Conservation (phyloP, 331 rosid genomes). For the Pyracantha coccinea region DNA sequence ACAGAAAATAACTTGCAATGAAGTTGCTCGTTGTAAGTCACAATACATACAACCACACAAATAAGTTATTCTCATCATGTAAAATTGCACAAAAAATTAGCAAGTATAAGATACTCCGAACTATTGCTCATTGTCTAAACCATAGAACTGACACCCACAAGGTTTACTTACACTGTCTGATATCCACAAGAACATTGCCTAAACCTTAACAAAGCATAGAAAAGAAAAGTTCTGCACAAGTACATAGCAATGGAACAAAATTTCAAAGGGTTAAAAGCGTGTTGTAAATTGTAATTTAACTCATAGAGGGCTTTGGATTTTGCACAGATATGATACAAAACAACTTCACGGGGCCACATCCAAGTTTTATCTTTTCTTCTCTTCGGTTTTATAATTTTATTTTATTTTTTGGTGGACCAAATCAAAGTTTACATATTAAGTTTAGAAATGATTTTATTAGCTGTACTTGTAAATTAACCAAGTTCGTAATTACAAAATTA, state of each 20-base stretch:
- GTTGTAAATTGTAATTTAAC: background rate
- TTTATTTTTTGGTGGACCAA: background rate
- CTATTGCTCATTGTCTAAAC: no score
- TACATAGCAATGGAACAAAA: background rate
- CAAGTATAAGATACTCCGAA: no score
- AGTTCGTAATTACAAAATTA: background rate
- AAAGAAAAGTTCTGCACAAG: background rate
- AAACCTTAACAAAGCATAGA: background rate
- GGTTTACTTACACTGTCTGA: no score
- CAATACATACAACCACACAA: no score
- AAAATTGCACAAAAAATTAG: no score
- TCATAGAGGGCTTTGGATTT: background rate
- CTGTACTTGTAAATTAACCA: no score
- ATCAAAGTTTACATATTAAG: background rate
- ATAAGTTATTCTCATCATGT: no score
- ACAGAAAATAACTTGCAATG: no score
- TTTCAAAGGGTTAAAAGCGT: background rate
- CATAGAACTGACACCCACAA: no score
- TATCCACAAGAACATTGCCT: background rate
- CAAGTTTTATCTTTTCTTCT: background rate
- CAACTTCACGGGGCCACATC: background rate
- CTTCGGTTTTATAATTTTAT: background rate
- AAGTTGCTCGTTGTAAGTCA: no score
- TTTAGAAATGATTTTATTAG: no score
- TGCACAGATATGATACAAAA: background rate